Evolutionary conservation across 2,329 filamentous ascomycete genomes (phyloP).

Genomic region (Fusarium agapanthi): DNA sequence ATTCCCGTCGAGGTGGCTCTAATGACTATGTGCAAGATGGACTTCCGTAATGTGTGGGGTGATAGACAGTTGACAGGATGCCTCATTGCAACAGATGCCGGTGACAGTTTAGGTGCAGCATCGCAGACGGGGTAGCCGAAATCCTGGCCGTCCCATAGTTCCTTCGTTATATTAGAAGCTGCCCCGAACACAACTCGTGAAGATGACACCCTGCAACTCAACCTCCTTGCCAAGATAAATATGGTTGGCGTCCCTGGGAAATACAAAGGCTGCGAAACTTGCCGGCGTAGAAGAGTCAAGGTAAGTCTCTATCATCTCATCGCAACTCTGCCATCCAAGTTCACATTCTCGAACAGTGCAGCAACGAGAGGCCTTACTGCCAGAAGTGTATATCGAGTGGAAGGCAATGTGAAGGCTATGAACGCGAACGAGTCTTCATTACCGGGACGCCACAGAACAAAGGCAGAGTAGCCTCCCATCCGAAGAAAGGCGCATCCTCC

Average conservation of each 20-base stretch:
- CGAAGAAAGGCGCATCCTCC: conserved; percentile 52
- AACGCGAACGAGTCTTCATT: conserved; percentile 70
- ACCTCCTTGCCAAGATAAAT: conserved; percentile 36
- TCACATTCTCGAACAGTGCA: conserved; percentile 58
- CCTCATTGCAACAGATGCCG: conserved; percentile 16
- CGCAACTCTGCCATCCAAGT: background rate
- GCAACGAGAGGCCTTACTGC: conserved; percentile 68
- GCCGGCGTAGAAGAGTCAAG: conserved; percentile 66
- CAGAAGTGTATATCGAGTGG: conserved; percentile 67
- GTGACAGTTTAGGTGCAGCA: conserved; percentile 35
- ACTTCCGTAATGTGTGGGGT: conserved; percentile 36
- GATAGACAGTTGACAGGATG: conserved; percentile 29
- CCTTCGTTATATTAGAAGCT: background rate
- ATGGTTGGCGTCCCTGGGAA: conserved; percentile 72
- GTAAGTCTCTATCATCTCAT: conserved; percentile 48
- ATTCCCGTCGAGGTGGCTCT: conserved; percentile 9
- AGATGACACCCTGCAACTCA: background rate
- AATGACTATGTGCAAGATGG: conserved; percentile 13
- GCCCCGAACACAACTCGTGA: background rate
- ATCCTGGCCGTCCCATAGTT: conserved; percentile 2
- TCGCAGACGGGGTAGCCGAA: conserved; percentile 19
- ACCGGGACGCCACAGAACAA: conserved; percentile 64
- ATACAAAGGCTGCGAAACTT: conserved; percentile 72
- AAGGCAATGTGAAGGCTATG: conserved; percentile 68
- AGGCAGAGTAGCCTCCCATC: conserved; percentile 66